Conservation (phyloP, 1,284 basidiomycete species). For the Cutaneotrichosporon arboriforme region DNA sequence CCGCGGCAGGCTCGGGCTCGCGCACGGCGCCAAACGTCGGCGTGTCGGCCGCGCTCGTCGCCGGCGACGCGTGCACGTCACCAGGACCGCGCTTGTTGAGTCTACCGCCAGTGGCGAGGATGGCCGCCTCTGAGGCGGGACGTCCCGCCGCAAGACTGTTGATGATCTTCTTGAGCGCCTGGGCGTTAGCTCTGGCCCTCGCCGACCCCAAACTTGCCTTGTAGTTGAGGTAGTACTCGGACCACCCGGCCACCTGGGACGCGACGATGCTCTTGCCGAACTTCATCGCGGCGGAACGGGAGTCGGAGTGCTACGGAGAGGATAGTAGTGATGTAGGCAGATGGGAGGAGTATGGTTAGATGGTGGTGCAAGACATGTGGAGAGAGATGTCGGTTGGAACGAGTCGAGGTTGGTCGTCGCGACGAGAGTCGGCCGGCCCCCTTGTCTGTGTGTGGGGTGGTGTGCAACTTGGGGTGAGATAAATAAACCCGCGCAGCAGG, state of each 20-base stretch:
- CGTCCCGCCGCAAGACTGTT: slow-evolving; percentile 89
- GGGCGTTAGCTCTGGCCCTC: not conserved
- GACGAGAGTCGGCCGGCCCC: too few relatives aligned
- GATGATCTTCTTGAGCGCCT: slow-evolving; percentile 64
- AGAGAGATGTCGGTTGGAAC: too few relatives aligned
- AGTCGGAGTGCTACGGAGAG: too few relatives aligned
- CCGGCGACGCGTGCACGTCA: not conserved
- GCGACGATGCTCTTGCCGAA: slow-evolving; percentile 98
- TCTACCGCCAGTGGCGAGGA: slow-evolving; percentile 74
- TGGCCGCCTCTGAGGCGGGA: slow-evolving; percentile 79
- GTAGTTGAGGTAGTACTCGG: slow-evolving; percentile 93
- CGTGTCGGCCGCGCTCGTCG: slow-evolving; percentile 10
- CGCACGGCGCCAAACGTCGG: slow-evolving; percentile 7
- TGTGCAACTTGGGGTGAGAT: too few relatives aligned
- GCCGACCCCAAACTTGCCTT: slow-evolving; percentile 53
- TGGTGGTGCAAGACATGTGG: too few relatives aligned
- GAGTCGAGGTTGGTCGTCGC: too few relatives aligned
- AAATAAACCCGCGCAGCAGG: too few relatives aligned
- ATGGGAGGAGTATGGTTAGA: too few relatives aligned
- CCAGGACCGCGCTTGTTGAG: slow-evolving; percentile 54
- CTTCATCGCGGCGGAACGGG: slow-evolving; percentile 49
- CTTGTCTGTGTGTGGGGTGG: too few relatives aligned
- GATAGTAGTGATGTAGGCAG: too few relatives aligned
- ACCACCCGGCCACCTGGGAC: slow-evolving; percentile 97
- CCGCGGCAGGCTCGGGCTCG: not conserved